Percentiles rank a stretch among this genome's conserved stretches.
These are phyloP conservation scores for Geranium brycei DNA, from an alignment of 345 rosid genomes.

Conservation along the genomic window DNA sequence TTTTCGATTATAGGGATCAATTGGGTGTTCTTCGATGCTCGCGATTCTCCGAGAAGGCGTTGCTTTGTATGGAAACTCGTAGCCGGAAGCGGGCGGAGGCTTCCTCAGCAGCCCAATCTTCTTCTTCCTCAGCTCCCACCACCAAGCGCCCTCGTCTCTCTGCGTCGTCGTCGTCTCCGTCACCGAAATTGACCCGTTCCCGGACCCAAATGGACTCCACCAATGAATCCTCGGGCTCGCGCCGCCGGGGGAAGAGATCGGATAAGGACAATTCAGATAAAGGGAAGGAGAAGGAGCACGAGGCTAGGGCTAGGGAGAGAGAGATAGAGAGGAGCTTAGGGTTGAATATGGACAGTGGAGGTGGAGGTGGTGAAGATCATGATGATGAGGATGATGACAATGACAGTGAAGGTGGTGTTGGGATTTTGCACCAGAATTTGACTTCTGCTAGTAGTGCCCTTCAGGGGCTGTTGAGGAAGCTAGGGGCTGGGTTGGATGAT, in stretches of 20 bases:
- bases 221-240: conserved; percentile 60
- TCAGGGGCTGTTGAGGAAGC: conserved; percentile 85
- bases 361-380: conserved; percentile 19
- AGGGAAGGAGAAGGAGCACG: conserved; percentile 94
- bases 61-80: conserved; percentile 98
- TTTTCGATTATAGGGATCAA: not conserved
- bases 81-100: conserved; percentile 99
- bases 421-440: conserved; percentile 72
- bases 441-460: conserved; percentile 92
- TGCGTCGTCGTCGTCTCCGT: conserved; percentile 21
- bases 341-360: conserved; percentile 49
- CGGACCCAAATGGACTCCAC: conserved; percentile 59
- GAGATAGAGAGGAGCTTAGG: conserved; percentile 25
- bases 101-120: conserved; percentile 92
- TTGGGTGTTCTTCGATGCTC: not conserved
- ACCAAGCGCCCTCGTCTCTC: conserved; percentile 63
- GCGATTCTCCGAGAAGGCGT: not conserved
- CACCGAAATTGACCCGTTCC: not conserved
- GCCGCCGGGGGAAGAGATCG: conserved; percentile 40
- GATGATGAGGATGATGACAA: conserved; percentile 64
- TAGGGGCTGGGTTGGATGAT: conserved; percentile 94
- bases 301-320: conserved; percentile 34
- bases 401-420: conserved; percentile 76
- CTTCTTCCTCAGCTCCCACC: conserved; percentile 61
- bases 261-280: conserved; percentile 35